Evolutionary conservation across 75 land plant species (phyloP).

Genomic region (Cupressus sempervirens): DNA sequence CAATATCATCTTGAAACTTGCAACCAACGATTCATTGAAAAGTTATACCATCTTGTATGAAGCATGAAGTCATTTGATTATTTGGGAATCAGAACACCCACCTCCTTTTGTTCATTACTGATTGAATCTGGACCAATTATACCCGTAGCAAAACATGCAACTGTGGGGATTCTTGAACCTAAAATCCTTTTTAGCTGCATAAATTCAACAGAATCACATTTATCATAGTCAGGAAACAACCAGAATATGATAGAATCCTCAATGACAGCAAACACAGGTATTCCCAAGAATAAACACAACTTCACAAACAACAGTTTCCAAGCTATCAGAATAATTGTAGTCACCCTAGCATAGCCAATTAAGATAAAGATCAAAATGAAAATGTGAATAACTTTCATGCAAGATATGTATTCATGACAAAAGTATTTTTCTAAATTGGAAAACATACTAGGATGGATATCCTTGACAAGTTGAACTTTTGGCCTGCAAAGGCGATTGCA

Average conservation of each 20-base stretch:
- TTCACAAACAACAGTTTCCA: neutral
- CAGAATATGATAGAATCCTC: neutral
- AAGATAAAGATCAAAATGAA: neutral
- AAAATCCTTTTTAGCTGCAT: slow-evolving; percentile 31
- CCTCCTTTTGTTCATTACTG: slow-evolving; percentile 40
- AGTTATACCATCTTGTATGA: neutral
- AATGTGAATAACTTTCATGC: neutral
- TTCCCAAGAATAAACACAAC: slow-evolving; percentile 4
- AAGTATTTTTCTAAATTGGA: neutral
- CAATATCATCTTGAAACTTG: neutral
- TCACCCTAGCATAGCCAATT: neutral
- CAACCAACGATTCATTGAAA: neutral
- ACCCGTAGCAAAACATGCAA: slow-evolving; percentile 29
- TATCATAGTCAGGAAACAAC: neutral
- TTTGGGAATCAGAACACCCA: slow-evolving; percentile 3
- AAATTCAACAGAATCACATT: neutral
- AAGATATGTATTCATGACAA: neutral
- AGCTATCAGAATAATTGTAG: neutral
- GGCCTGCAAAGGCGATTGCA: slow-evolving; percentile 29
- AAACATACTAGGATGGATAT: slow-evolving; percentile 35
- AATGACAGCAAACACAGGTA: neutral
- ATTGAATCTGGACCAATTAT: slow-evolving; percentile 39
- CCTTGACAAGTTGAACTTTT: slow-evolving; percentile 18
- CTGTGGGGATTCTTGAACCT: slow-evolving; percentile 29
- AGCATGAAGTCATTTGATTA: neutral